These are phyloP conservation scores for Thinopyrum elongatum DNA, from an alignment of 176 grass and related monocot species.

Conservation along the genomic window DNA sequence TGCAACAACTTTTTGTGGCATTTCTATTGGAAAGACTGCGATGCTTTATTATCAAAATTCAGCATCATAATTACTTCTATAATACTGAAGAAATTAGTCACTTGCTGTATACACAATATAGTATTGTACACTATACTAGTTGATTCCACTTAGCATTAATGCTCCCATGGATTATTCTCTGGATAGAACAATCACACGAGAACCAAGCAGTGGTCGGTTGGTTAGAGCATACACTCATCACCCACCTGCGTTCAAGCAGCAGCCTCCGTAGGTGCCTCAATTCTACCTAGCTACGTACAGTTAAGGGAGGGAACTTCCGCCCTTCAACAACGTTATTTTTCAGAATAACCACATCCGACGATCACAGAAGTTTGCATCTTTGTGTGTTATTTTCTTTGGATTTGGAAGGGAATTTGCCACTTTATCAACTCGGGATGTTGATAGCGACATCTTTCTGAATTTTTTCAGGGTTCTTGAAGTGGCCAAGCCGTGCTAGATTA, in stretches of 20 bases:
- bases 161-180: conserved; percentile 10
- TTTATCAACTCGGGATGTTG: conserved; percentile 34
- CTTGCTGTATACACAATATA: conserved; percentile 21
- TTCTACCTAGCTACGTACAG: neutral
- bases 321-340: neutral
- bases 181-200: neutral
- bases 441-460: conserved; percentile 35
- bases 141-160: neutral
- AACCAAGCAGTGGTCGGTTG: neutral
- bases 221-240: neutral
- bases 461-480: conserved; percentile 50
- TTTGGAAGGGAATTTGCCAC: neutral
- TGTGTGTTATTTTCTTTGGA: neutral
- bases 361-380: neutral
- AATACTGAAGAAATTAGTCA: conserved; percentile 44
- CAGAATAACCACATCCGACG: neutral
- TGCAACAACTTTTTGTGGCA: neutral
- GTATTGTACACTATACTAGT: neutral
- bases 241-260: neutral
- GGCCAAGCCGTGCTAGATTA: conserved; percentile 52
- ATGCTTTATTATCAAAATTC: conserved; percentile 8
- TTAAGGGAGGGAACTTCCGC: neutral
- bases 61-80: conserved; percentile 48
- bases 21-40: neutral
- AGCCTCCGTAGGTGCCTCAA: neutral